Percentiles rank a stretch among this genome's conserved stretches.
phyloP scores from a whole-genome alignment of 2,329 filamentous ascomycete genomes.

The Aspergillus novoparasiticus region DNA sequence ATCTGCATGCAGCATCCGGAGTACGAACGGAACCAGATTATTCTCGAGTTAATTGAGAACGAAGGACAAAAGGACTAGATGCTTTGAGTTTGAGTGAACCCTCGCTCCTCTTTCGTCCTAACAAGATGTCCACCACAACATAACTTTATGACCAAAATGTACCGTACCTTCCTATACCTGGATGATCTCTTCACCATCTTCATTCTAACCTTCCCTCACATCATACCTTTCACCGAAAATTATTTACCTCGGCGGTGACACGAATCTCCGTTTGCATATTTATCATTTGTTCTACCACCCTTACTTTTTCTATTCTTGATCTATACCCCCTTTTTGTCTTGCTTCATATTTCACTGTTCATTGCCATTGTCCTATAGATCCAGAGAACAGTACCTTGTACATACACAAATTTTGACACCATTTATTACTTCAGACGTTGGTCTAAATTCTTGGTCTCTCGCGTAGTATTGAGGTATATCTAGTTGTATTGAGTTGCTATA shows the following conservation, averaged over 20 bases:
- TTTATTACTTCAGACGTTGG: background rate
- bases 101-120: background rate
- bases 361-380: slow-evolving; percentile 1
- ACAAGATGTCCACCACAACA: background rate
- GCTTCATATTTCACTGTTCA: background rate
- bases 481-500: background rate
- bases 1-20: slow-evolving; percentile 94
- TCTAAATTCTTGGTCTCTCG: background rate
- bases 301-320: background rate
- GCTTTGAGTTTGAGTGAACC: background rate
- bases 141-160: background rate
- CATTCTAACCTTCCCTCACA: background rate
- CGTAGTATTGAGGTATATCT: background rate
- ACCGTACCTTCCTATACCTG: background rate
- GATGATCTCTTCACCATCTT: background rate
- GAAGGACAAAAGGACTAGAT: slow-evolving; percentile 69
- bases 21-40: slow-evolving; percentile 77
- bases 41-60: slow-evolving; percentile 90
- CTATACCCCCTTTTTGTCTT: slow-evolving; percentile 3
- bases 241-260: background rate
- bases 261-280: too few relatives aligned
- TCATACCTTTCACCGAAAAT: background rate
- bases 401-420: background rate
- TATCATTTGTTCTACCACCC: background rate
- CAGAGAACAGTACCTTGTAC: background rate